phyloP scores from a whole-genome alignment of 2,329 filamentous ascomycete genomes.

The Rhynchosporium agropyri region DNA sequence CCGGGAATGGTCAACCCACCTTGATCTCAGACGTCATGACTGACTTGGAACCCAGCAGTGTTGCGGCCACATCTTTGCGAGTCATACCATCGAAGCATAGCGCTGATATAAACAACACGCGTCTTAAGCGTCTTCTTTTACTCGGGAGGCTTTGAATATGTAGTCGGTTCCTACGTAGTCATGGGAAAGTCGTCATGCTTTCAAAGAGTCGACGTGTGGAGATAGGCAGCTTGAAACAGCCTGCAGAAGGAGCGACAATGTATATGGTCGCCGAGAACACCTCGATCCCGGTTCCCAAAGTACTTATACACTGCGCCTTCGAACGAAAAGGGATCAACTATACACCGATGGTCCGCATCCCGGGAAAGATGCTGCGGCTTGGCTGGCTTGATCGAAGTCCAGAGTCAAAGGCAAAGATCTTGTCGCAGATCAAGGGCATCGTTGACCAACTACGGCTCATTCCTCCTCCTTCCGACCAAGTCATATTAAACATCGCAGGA shows the following conservation, averaged over 20 bases:
- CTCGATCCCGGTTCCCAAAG: conserved; percentile 44
- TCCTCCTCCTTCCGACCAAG: neutral
- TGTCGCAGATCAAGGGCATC: conserved; percentile 39
- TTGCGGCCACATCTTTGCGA: too few species aligned
- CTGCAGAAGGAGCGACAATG: conserved; percentile 44
- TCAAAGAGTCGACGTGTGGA: too few species aligned
- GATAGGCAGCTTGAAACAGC: conserved; percentile 16
- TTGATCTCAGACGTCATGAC: too few species aligned
- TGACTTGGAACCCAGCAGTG: too few species aligned
- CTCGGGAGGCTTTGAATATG: too few species aligned
- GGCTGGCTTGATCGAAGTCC: conserved; percentile 23
- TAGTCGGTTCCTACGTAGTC: too few species aligned
- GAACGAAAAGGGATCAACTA: conserved; percentile 39
- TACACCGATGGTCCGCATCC: conserved; percentile 46
- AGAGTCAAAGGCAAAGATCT: conserved; percentile 41
- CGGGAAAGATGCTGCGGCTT: conserved; percentile 36
- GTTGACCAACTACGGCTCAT: conserved; percentile 25
- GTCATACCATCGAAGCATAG: too few species aligned
- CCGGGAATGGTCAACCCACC: too few species aligned
- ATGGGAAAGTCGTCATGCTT: too few species aligned
- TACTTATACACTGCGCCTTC: conserved; percentile 44
- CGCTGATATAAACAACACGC: too few species aligned
- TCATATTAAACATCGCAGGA: conserved; percentile 9
- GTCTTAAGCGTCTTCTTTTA: too few species aligned
- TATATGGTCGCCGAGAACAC: conserved; percentile 43